Evolutionary conservation across 495 filamentous ascomycete genomes (phyloP).

Genomic region (Chlorociboria aeruginascens): DNA sequence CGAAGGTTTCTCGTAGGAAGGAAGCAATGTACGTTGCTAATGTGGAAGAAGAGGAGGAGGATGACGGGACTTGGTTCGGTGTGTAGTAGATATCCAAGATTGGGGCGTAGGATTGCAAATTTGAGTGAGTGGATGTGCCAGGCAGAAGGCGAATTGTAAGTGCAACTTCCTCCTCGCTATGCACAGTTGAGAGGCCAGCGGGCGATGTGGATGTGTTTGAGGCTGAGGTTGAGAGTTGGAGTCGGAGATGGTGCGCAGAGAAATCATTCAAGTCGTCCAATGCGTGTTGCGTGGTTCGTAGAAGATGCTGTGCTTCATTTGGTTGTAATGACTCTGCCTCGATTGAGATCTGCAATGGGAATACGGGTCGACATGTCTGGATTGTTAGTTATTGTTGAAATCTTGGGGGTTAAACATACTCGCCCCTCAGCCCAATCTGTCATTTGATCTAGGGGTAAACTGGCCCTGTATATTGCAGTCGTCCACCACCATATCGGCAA

Average conservation of each 20-base stretch:
- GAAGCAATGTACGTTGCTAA: slow-evolving; percentile 72
- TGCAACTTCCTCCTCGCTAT: slow-evolving; percentile 31
- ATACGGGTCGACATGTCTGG: slow-evolving; percentile 77
- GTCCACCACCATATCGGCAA: slow-evolving; percentile 95
- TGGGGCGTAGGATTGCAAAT: slow-evolving; percentile 54
- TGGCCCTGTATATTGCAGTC: slow-evolving; percentile 85
- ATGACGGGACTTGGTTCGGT: slow-evolving; percentile 56
- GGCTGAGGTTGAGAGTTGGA: slow-evolving; percentile 46
- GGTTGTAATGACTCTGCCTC: slow-evolving; percentile 51
- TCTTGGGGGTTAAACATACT: slow-evolving; percentile 35
- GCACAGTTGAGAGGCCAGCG: slow-evolving; percentile 6
- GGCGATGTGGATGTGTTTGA: slow-evolving; percentile 4
- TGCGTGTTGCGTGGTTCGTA: slow-evolving; percentile 78
- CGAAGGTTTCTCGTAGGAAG: slow-evolving; percentile 67
- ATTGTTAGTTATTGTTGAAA: slow-evolving; percentile 4
- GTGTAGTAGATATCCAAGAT: slow-evolving; percentile 73
- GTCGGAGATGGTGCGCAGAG: slow-evolving; percentile 74
- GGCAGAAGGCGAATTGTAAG: slow-evolving; percentile 59
- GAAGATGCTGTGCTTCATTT: slow-evolving; percentile 60
- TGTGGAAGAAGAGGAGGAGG: slow-evolving; percentile 55
- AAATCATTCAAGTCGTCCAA: slow-evolving; percentile 88
- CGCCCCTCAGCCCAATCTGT: slow-evolving; percentile 86
- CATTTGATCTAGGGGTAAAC: slow-evolving; percentile 78
- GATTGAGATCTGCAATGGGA: slow-evolving; percentile 72
- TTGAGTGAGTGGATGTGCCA: slow-evolving; percentile 47